A percentile compares a stretch with the other conserved stretches of the same genome.
phyloP scores from a whole-genome alignment of 176 grass and related monocot genomes.

The Saccharum officinarum region DNA sequence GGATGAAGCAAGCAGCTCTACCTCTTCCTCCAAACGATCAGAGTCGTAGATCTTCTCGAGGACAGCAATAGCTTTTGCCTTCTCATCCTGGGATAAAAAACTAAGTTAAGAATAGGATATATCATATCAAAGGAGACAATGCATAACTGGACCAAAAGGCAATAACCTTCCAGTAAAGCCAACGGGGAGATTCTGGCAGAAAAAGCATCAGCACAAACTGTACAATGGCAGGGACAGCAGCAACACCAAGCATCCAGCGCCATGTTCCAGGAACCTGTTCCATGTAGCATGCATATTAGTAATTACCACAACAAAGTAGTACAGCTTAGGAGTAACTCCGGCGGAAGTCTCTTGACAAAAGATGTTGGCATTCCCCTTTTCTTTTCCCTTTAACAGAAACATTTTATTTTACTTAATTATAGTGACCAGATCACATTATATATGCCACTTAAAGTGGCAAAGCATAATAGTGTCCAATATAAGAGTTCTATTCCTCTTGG shows the following conservation, averaged over 20 bases:
- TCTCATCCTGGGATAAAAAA: constrained; percentile 69
- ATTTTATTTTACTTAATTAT: constrained; percentile 10
- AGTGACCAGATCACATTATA: background rate
- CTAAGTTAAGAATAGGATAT: constrained; percentile 3
- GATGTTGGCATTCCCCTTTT: background rate
- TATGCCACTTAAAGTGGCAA: background rate
- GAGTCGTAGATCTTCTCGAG: constrained; percentile 81
- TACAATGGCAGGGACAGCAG: constrained; percentile 78
- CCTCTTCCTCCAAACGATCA: constrained; percentile 74
- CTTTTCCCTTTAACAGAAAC: background rate
- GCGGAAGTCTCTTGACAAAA: background rate
- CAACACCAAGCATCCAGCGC: constrained; percentile 98
- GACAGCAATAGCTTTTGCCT: constrained; percentile 73
- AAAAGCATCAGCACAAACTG: constrained; percentile 92
- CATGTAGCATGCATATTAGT: constrained; percentile 34
- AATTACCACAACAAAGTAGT: constrained; percentile 20
- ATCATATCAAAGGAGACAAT: background rate
- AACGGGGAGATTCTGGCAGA: constrained; percentile 93
- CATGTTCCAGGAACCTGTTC: constrained; percentile 90
- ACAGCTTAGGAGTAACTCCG: background rate
- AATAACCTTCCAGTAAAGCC: constrained; percentile 92
- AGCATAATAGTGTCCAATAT: background rate
- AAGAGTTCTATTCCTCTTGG: background rate
- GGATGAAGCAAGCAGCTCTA: constrained; percentile 67
- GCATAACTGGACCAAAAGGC: background rate